Conservation (phyloP, 2,329 filamentous ascomycete genomes). For the Septoria petroselini region DNA sequence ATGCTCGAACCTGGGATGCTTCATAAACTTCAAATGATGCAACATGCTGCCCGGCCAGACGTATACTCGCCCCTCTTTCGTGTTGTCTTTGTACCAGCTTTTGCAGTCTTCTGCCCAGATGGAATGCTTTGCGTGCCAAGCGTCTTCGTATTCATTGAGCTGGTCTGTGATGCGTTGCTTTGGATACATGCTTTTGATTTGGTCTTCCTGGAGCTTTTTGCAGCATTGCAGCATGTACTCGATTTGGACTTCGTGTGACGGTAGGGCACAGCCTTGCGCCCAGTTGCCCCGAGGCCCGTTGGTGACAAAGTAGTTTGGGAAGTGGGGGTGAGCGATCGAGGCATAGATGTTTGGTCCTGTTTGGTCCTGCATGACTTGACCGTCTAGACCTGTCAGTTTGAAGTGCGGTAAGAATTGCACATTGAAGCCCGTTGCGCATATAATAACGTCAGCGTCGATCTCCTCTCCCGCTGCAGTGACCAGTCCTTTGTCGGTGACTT, state of each 20-base stretch:
- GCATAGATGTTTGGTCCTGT: slow-evolving; percentile 32
- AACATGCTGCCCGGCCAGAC: slow-evolving; percentile 33
- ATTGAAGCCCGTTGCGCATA: slow-evolving; percentile 16
- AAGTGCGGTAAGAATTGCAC: slow-evolving; percentile 37
- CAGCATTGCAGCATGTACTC: slow-evolving; percentile 30
- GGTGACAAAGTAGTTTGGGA: slow-evolving; percentile 38
- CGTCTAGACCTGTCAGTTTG: slow-evolving; percentile 39
- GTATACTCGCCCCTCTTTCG: slow-evolving; percentile 36
- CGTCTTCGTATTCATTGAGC: slow-evolving; percentile 30
- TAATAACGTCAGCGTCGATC: slow-evolving; percentile 33
- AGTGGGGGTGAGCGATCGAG: slow-evolving; percentile 29
- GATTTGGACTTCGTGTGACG: slow-evolving; percentile 21
- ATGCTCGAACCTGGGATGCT: slow-evolving; percentile 47
- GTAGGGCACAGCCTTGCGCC: slow-evolving; percentile 23
- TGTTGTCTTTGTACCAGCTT: slow-evolving; percentile 32
- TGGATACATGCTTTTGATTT: slow-evolving; percentile 29
- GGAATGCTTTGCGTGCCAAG: slow-evolving; percentile 26
- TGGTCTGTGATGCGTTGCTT: slow-evolving; percentile 28
- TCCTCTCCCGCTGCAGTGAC: slow-evolving; percentile 22
- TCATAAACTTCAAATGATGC: slow-evolving; percentile 30
- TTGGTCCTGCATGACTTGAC: slow-evolving; percentile 30
- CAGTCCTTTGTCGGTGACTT: slow-evolving; percentile 28
- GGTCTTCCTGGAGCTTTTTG: slow-evolving; percentile 30
- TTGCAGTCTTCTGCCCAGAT: slow-evolving; percentile 27
- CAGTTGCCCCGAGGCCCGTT: slow-evolving; percentile 26